A percentile compares a stretch with the other conserved stretches of the same genome.
Conservation (phyloP, 441 rosid species). For the Omphalea diandra region DNA sequence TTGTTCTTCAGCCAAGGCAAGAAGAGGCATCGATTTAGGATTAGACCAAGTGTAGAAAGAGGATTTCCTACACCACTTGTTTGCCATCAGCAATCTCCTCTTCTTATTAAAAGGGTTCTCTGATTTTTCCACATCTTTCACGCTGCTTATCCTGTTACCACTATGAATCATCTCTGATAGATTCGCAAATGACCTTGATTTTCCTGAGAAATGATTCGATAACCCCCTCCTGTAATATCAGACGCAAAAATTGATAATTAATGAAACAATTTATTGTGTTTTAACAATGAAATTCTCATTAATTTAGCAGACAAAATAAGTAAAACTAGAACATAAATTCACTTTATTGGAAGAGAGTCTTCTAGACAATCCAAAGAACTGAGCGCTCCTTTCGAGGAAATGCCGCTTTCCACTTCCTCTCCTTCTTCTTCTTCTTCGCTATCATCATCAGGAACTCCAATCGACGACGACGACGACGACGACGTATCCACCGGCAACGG, state of each 20-base stretch:
- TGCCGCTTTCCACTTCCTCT: slow-evolving; percentile 34
- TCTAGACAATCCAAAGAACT: slow-evolving; percentile 49
- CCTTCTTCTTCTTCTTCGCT: slow-evolving; percentile 53
- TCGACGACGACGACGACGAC: slow-evolving; percentile 60
- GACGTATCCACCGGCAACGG: slow-evolving; percentile 39
- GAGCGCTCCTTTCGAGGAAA: slow-evolving; percentile 35
- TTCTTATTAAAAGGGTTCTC: slow-evolving; percentile 67
- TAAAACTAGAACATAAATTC: not conserved
- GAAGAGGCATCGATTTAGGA: slow-evolving; percentile 31
- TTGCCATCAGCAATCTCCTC: slow-evolving; percentile 20
- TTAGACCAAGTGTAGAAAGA: slow-evolving; percentile 24
- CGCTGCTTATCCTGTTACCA: too few species aligned
- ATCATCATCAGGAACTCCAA: slow-evolving; percentile 60
- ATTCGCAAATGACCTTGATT: slow-evolving; percentile 73
- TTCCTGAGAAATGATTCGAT: slow-evolving; percentile 70
- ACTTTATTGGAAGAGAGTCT: slow-evolving; percentile 80
- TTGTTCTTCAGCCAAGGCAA: slow-evolving; percentile 9
- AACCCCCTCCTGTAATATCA: slow-evolving; percentile 41
- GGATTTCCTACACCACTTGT: slow-evolving; percentile 21
- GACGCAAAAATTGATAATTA: too few species aligned
- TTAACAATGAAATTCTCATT: too few species aligned
- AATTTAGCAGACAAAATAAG: not conserved
- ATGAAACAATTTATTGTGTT: too few species aligned
- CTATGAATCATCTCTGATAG: slow-evolving; percentile 38
- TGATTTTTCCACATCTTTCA: slow-evolving; percentile 55